phyloP scores from a whole-genome alignment of 176 grass and related monocot species.

The Eleusine indica region DNA sequence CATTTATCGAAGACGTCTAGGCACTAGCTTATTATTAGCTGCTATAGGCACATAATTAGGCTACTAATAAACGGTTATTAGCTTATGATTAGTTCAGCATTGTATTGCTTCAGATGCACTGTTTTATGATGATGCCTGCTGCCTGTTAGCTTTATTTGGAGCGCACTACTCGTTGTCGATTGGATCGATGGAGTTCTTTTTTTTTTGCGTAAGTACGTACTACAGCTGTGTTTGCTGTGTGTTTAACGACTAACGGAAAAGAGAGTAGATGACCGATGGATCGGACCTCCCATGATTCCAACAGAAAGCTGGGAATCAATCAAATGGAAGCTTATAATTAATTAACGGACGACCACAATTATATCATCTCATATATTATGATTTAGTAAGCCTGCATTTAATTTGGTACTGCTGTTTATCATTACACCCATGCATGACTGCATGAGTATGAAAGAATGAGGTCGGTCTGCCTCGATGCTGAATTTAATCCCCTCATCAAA shows the following conservation, averaged over 20 bases:
- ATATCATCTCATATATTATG: background rate
- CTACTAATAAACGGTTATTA: background rate
- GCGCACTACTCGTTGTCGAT: constrained; percentile 21
- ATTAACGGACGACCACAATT: background rate
- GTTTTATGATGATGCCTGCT: background rate
- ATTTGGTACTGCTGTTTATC: background rate
- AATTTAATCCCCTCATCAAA: background rate
- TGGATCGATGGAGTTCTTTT: background rate
- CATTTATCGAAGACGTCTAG: background rate
- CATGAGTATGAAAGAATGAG: background rate
- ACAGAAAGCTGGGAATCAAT: constrained; percentile 12
- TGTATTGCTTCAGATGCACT: constrained; percentile 15
- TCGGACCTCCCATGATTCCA: background rate
- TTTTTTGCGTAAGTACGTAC: background rate
- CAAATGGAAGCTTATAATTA: background rate
- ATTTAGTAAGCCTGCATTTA: background rate
- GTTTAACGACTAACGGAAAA: background rate
- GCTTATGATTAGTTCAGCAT: constrained; percentile 27
- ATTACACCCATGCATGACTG: background rate
- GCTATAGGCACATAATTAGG: constrained; percentile 10
- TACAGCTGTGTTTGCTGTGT: background rate
- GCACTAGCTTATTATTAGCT: background rate
- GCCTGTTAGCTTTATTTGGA: background rate
- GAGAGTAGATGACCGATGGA: background rate
- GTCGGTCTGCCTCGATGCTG: background rate